A percentile compares a stretch with the other conserved stretches of the same genome.
Conservation (phyloP, 2,329 filamentous ascomycete genomes). For the Taxawa tesnikishii region DNA sequence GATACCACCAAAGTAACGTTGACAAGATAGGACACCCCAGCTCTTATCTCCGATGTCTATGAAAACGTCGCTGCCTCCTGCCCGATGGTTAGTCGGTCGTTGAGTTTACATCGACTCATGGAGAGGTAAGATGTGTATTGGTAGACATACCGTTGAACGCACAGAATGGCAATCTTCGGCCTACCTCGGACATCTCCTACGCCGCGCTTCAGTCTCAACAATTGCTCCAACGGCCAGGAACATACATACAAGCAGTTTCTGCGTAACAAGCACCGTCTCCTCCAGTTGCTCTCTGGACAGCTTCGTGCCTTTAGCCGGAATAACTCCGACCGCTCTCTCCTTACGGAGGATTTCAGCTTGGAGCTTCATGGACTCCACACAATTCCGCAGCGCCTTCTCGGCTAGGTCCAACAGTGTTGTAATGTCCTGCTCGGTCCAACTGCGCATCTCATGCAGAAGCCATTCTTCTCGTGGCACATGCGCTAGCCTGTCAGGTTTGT, state of each 20-base stretch:
- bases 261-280: slow-evolving; percentile 88
- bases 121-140: background rate
- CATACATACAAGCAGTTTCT: slow-evolving; percentile 57
- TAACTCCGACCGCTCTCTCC: slow-evolving; percentile 52
- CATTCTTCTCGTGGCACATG: slow-evolving; percentile 54
- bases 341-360: slow-evolving; percentile 76
- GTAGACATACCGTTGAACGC: slow-evolving; percentile 67
- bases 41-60: slow-evolving; percentile 98
- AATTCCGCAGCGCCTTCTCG: slow-evolving; percentile 71
- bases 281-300: slow-evolving; percentile 77
- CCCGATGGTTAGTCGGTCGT: background rate
- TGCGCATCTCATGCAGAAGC: slow-evolving; percentile 66
- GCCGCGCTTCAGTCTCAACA: too few species aligned
- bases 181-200: slow-evolving; percentile 60
- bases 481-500: slow-evolving; percentile 53
- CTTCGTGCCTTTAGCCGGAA: slow-evolving; percentile 27
- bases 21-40: slow-evolving; percentile 87
- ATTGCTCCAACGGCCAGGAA: too few species aligned
- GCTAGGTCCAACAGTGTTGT: slow-evolving; percentile 74
- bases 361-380: slow-evolving; percentile 65
- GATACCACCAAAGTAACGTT: slow-evolving; percentile 75
- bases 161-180: slow-evolving; percentile 69
- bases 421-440: slow-evolving; percentile 69
- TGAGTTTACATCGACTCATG: background rate
- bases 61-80: slow-evolving; percentile 85